Conservation (phyloP, 1,284 basidiomycete genomes). For the Ganoderma leucocontextum region DNA sequence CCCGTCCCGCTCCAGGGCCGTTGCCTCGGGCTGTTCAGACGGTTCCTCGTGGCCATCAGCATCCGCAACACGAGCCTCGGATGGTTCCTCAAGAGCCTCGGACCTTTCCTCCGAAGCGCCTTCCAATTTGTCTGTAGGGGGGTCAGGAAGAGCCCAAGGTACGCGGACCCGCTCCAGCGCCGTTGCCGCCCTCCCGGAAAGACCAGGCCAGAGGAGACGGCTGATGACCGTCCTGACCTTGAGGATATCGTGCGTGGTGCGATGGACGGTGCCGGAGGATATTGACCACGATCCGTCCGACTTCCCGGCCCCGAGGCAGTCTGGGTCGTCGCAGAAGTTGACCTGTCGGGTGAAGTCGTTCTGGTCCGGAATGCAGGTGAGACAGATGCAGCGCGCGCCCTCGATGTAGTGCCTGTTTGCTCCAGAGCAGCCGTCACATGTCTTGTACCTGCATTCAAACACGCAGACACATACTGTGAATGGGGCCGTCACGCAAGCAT, state of each 20-base stretch:
- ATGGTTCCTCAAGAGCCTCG: background rate
- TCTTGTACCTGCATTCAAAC: background rate
- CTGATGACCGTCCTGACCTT: conserved; percentile 24
- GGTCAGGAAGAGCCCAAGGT: background rate
- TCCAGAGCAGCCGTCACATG: background rate
- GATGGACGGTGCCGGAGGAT: background rate
- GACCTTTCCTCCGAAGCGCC: background rate
- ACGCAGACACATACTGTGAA: too few relatives aligned
- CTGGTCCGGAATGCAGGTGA: conserved; percentile 8
- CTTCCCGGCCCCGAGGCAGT: conserved; percentile 7
- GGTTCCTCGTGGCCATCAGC: too few relatives aligned
- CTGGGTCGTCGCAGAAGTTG: conserved; percentile 22
- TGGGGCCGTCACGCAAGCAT: too few relatives aligned
- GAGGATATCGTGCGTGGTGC: conserved; percentile 20
- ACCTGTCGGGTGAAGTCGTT: background rate
- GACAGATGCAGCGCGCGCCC: conserved; percentile 20
- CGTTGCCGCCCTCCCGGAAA: background rate
- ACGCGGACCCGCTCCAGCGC: background rate
- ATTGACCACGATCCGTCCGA: background rate
- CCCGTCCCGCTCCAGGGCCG: background rate
- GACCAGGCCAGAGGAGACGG: background rate
- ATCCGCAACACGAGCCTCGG: background rate
- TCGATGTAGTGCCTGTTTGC: background rate
- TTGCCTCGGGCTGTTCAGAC: background rate
- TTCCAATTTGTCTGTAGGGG: background rate